Evolutionary conservation across 2,329 filamentous ascomycete genomes (phyloP).

Genomic region (Cryphonectria naterciae): DNA sequence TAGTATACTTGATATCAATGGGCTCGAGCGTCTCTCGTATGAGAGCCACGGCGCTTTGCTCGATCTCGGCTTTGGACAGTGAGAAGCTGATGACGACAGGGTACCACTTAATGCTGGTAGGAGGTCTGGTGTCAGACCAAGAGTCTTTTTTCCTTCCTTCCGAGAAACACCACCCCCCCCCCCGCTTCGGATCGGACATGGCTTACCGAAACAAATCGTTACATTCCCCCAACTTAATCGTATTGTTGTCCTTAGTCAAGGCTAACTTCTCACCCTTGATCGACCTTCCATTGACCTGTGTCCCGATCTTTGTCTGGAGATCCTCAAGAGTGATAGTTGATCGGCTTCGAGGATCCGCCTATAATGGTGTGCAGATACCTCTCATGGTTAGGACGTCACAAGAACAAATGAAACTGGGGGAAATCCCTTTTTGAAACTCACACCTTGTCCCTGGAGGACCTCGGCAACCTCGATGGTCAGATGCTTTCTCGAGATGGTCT

Average conservation of each 20-base stretch:
- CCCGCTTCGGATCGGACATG: background rate
- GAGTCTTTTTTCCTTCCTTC: background rate
- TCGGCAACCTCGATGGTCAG: constrained; percentile 73
- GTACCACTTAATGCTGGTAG: constrained; percentile 72
- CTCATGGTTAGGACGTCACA: constrained; percentile 9
- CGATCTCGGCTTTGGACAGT: constrained; percentile 69
- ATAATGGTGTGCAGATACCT: background rate
- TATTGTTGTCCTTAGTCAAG: constrained; percentile 62
- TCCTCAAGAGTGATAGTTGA: constrained; percentile 78
- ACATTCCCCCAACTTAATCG: constrained; percentile 74
- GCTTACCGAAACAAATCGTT: constrained; percentile 62
- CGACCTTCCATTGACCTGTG: constrained; percentile 72
- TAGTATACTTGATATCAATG: constrained; percentile 84
- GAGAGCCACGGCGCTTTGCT: constrained; percentile 62
- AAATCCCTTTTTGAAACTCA: constrained; percentile 43
- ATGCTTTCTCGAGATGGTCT: constrained; percentile 87
- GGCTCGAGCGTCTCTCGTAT: constrained; percentile 73
- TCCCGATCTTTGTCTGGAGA: constrained; percentile 82
- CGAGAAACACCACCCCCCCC: no score
- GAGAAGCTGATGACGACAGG: constrained; percentile 83
- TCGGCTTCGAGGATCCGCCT: constrained; percentile 66
- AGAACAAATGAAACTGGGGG: background rate
- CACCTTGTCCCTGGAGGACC: constrained; percentile 69
- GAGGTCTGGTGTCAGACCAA: constrained; percentile 13
- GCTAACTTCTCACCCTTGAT: constrained; percentile 65